These are phyloP conservation scores for Dictyostelium citrinum DNA, from an alignment of 78 protist genomes.

Conservation along the genomic window DNA sequence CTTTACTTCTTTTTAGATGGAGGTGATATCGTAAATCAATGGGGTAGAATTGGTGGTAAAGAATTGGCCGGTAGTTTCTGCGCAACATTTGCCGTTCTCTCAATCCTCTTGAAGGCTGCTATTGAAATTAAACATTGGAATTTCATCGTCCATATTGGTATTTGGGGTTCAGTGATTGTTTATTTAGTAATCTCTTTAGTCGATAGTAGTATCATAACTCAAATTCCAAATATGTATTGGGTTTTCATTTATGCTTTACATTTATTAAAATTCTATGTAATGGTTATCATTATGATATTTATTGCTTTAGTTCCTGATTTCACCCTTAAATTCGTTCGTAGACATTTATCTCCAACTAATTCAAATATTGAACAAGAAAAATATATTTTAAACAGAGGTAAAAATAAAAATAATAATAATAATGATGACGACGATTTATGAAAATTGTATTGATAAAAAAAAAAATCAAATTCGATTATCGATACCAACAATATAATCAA, in stretches of 20 bases:
- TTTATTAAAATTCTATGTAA: conserved; percentile 1
- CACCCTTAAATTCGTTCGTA: conserved; percentile 9
- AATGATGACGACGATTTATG: neutral
- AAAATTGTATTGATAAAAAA: neutral
- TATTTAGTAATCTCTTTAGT: neutral
- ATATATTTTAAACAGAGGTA: neutral
- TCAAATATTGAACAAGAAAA: conserved; percentile 4
- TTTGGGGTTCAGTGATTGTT: neutral
- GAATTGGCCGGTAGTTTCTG: neutral
- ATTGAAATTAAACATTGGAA: conserved; percentile 40
- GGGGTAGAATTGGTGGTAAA: conserved; percentile 35
- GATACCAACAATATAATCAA: no score
- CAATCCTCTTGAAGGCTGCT: conserved; percentile 3
- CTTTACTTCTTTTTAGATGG: neutral
- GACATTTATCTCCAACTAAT: neutral
- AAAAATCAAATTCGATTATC: neutral
- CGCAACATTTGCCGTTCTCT: neutral
- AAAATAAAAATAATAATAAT: neutral
- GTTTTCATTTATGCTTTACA: neutral
- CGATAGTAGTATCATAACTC: neutral
- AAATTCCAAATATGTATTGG: conserved; percentile 3
- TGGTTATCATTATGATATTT: conserved; percentile 11
- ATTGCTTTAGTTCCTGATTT: conserved; percentile 49
- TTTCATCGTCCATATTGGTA: neutral
- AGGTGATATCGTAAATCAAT: neutral